Conservation (phyloP, 306 rosid species). For the Arachis stenosperma region DNA sequence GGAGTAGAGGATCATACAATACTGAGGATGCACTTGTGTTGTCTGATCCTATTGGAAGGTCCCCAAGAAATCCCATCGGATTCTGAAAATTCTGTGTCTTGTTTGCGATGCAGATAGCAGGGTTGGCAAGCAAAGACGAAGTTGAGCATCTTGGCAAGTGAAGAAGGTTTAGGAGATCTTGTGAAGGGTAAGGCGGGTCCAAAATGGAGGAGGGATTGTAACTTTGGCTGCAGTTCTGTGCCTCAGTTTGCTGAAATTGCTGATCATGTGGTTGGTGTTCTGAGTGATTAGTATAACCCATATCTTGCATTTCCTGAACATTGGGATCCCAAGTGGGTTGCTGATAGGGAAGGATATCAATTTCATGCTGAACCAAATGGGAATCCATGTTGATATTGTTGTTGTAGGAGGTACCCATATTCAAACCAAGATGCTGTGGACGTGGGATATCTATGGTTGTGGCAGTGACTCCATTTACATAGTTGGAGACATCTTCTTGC, state of each 20-base stretch:
- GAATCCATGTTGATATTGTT: conserved; percentile 26
- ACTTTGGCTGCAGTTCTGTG: conserved; percentile 43
- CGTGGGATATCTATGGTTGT: conserved; percentile 48
- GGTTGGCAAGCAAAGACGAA: conserved; percentile 56
- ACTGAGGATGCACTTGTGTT: conserved; percentile 54
- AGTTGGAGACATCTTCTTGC: conserved; percentile 41
- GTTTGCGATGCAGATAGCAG: conserved; percentile 62
- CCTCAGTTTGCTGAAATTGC: conserved; percentile 55
- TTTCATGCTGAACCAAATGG: conserved; percentile 48
- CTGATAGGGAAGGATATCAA: conserved; percentile 41
- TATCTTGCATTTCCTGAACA: conserved; percentile 54
- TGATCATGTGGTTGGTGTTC: conserved; percentile 50
- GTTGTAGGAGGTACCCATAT: conserved; percentile 46
- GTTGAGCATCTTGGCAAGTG: conserved; percentile 74
- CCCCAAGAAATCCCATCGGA: conserved; percentile 56
- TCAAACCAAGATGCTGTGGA: conserved; percentile 54
- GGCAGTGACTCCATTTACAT: conserved; percentile 35
- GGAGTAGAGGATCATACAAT: conserved; percentile 74
- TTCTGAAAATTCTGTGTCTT: conserved; percentile 45
- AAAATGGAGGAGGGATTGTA: conserved; percentile 40
- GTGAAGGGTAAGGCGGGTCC: conserved; percentile 55
- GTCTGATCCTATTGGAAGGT: conserved; percentile 54
- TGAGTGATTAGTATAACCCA: conserved; percentile 41
- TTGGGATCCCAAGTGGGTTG: conserved; percentile 54
- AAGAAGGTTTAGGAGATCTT: conserved; percentile 79